Base-by-base conservation (phyloP, 345 rosid species). In the Fremontodendron californicum region DNA sequence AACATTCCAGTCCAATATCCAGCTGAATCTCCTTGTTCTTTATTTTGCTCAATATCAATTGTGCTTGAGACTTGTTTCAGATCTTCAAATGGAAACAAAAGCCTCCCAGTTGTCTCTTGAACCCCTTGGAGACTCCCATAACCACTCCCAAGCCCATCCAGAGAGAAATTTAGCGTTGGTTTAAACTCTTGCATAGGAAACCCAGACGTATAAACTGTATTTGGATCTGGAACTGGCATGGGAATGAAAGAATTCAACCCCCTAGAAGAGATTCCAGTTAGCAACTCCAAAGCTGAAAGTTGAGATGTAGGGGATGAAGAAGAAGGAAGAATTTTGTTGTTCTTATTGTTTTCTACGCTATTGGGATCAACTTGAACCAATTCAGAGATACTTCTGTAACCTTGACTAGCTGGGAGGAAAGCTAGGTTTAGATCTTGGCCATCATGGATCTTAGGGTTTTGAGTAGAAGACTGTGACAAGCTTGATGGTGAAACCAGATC, bases 1-100 rank as follows among this genome's bases (percentile, higher is more conserved):
- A 95, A 82, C 93, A 92, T 91, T 70, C 96, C 97, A 85, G 89
- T 88, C 99, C 99, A 95, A 78, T 88, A 95, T 15, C 94, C 99
- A 71, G 84, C 75, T 43, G 96, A 85, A 83, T 85, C 88, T 16
- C 85, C 89, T 69, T 84, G 83, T 54, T 83, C 90, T 63, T 81
- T 82, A 72, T 84, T 86, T 73, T 82, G 87, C 23, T 90, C 82
- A 74, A 69, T 78, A 40, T 82, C 75, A 55, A 73, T 81, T 9
- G 87, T 80, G 82, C 54, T 90, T 71, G 94, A 83, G 65, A 88
- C 94, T 81, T 89, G 94, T 79, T 92, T 96, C 86, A 94, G 81
- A 82, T 96, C 97, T 75, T 94, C 97, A 84, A 92, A 96, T 11
- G 99, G 97, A 81, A 96, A 91, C 87, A 92, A 79, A 29, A 88